phyloP scores from a whole-genome alignment of 2,329 filamentous ascomycete species.

The Harringtonia lauricola region DNA sequence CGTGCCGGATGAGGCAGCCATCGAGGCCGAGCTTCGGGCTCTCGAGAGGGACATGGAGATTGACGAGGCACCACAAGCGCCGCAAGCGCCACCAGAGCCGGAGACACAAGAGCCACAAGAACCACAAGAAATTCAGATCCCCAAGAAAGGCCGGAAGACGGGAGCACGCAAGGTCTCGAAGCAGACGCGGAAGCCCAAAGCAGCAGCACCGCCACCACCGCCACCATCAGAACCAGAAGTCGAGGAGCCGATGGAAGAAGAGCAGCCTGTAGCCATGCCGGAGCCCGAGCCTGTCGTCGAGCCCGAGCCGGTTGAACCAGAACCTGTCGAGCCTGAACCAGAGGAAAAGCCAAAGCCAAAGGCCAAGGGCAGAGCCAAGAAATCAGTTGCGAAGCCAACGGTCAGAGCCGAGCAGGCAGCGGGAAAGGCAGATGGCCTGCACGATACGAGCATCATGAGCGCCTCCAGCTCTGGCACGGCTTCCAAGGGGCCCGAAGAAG shows the following conservation, averaged over 20 bases:
- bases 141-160: conserved; percentile 44
- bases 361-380: conserved; percentile 5
- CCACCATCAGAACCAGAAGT: conserved; percentile 10
- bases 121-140: conserved; percentile 32
- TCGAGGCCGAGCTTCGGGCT: conserved; percentile 39
- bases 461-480: conserved; percentile 14
- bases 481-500: too few relatives aligned
- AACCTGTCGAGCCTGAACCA: conserved; percentile 1
- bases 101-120: too few relatives aligned
- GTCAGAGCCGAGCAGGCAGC: too few relatives aligned
- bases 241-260: conserved; percentile 1
- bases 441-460: conserved; percentile 14
- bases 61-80: conserved; percentile 6
- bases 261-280: conserved; percentile 4
- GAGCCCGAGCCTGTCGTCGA: too few relatives aligned
- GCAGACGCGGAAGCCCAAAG: conserved; percentile 36
- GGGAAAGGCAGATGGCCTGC: conserved; percentile 8
- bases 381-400: conserved; percentile 4
- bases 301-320: too few relatives aligned
- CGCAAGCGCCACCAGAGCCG: conserved; percentile 18
- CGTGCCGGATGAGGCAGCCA: conserved; percentile 32
- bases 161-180: conserved; percentile 41
- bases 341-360: conserved; percentile 1
- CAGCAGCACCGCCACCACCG: conserved; percentile 11
- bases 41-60: conserved; percentile 37